Evolutionary conservation across 495 filamentous ascomycete species (phyloP).

Genomic region (Hamigera avellanea): DNA sequence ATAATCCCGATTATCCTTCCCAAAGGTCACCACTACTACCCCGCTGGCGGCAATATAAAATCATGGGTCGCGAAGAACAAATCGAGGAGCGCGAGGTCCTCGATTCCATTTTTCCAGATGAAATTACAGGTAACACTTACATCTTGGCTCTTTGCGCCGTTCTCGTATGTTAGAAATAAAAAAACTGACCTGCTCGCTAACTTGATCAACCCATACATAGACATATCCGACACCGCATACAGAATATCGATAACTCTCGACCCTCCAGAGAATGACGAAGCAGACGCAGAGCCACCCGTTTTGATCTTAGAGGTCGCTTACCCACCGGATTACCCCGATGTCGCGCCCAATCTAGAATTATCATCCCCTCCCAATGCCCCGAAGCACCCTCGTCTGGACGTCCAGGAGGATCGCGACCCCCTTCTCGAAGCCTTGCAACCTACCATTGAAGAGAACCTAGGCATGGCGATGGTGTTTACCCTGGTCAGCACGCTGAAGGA

Average conservation of each 20-base stretch:
- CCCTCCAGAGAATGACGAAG: slow-evolving; percentile 47
- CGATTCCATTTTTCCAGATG: slow-evolving; percentile 95
- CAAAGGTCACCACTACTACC: slow-evolving; percentile 9
- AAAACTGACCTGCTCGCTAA: not conserved
- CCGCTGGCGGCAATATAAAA: slow-evolving; percentile 24
- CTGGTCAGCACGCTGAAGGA: slow-evolving; percentile 82
- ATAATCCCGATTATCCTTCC: too few species aligned
- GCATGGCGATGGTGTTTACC: slow-evolving; percentile 98
- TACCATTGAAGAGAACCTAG: slow-evolving; percentile 77
- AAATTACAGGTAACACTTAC: slow-evolving; percentile 68
- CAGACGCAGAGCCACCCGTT: slow-evolving; percentile 34
- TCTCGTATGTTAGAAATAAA: not conserved
- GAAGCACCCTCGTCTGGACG: slow-evolving; percentile 48
- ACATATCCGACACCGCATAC: slow-evolving; percentile 77
- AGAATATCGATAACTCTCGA: slow-evolving; percentile 75
- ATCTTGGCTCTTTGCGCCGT: too few species aligned
- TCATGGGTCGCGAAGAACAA: slow-evolving; percentile 91
- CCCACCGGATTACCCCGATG: slow-evolving; percentile 78
- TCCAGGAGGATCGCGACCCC: slow-evolving; percentile 55
- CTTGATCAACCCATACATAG: slow-evolving; percentile 28
- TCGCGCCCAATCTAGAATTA: slow-evolving; percentile 68
- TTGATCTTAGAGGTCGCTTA: slow-evolving; percentile 76
- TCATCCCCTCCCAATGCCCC: slow-evolving; percentile 55
- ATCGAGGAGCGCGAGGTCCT: slow-evolving; percentile 93
- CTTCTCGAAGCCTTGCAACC: slow-evolving; percentile 58